A percentile compares a stretch with the other conserved stretches of the same genome.
phyloP scores from a whole-genome alignment of 441 rosid species.

The Populus trichocarpa region DNA sequence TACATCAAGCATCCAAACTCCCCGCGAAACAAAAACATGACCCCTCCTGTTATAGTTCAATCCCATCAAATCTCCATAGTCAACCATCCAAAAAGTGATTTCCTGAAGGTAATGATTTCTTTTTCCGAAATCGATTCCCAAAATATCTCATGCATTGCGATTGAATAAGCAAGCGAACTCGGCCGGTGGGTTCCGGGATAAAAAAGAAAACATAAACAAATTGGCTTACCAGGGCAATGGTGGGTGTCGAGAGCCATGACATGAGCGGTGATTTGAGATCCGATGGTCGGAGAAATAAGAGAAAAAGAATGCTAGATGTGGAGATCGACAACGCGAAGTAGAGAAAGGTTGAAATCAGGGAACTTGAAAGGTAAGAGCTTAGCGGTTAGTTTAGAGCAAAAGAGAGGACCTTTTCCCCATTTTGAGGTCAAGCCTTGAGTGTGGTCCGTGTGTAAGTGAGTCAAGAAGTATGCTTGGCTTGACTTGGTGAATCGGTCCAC shows the following conservation, averaged over 20 bases:
- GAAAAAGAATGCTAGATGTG: conserved; percentile 55
- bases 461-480: conserved; percentile 73
- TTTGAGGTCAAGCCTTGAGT: conserved; percentile 53
- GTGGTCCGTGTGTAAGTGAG: conserved; percentile 78
- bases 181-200: background rate
- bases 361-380: conserved; percentile 64
- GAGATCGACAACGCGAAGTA: conserved; percentile 55
- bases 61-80: background rate
- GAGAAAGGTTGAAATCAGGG: conserved; percentile 58
- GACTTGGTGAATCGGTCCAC: conserved; percentile 68
- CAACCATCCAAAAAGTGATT: too few species aligned
- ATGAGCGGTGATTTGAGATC: conserved; percentile 30
- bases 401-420: conserved; percentile 63
- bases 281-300: conserved; percentile 46
- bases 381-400: conserved; percentile 75
- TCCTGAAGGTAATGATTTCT: too few species aligned
- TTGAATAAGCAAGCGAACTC: too few species aligned
- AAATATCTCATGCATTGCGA: too few species aligned
- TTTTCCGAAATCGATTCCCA: too few species aligned
- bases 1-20: conserved; percentile 68
- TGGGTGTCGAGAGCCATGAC: conserved; percentile 69
- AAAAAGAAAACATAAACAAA: background rate
- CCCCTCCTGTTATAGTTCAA: conserved; percentile 37
- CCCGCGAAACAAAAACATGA: conserved; percentile 81
- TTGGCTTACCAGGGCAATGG: conserved; percentile 67